These are phyloP conservation scores for Austropuccinia psidii DNA, from an alignment of 1,284 basidiomycete species.

Conservation along the genomic window DNA sequence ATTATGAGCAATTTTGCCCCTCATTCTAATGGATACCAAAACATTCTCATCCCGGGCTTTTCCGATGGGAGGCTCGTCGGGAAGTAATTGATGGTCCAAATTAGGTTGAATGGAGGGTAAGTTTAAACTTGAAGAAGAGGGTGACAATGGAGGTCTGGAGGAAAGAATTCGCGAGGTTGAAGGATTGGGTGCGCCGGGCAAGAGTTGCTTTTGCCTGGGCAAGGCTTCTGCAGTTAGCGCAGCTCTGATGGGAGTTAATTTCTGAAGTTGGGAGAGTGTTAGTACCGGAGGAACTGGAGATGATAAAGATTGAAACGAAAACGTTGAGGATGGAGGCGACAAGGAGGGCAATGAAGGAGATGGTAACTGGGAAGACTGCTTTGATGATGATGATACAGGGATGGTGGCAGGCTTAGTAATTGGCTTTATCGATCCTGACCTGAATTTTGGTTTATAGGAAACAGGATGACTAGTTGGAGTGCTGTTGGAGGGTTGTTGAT, in stretches of 20 bases:
- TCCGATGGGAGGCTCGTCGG: not conserved
- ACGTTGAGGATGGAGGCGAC: not conserved
- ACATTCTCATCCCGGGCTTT: not conserved
- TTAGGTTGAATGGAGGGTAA: not conserved
- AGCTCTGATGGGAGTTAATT: not conserved
- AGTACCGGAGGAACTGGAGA: not conserved
- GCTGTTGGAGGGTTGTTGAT: not conserved
- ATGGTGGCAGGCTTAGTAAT: not conserved
- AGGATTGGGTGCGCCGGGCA: slow-evolving; percentile 13
- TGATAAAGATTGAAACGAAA: not conserved
- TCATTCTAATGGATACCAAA: slow-evolving; percentile 6
- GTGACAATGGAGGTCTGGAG: not conserved
- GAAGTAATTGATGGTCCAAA: not conserved
- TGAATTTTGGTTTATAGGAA: not conserved
- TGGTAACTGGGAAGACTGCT: not conserved
- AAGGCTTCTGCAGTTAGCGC: slow-evolving; percentile 2
- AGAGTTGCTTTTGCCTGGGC: slow-evolving; percentile 1
- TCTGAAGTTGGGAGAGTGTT: not conserved
- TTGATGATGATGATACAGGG: not conserved
- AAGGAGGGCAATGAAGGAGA: not conserved
- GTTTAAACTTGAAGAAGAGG: not conserved
- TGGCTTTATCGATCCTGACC: not conserved
- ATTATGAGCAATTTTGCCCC: too few relatives aligned
- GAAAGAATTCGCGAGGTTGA: not conserved
- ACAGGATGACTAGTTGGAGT: not conserved